A percentile compares a stretch with the other conserved stretches of the same genome.
Evolutionary conservation across 768 basidiomycete species (phyloP).

Genomic region (Daedaleopsis nitida): DNA sequence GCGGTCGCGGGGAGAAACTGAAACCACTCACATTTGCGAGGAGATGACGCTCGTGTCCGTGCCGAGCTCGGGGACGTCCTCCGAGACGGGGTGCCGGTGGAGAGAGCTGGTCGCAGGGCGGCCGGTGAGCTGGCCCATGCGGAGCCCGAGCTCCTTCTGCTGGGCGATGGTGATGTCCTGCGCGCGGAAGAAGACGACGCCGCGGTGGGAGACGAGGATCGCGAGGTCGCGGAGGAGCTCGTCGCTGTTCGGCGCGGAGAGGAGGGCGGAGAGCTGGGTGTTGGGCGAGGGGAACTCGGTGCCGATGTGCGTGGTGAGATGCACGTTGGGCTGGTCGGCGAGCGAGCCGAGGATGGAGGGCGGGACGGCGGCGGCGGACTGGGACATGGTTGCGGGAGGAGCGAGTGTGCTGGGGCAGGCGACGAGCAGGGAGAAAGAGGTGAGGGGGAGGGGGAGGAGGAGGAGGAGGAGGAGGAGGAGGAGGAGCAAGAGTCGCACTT

Average conservation of each 20-base stretch:
- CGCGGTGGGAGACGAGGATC: conserved; percentile 53
- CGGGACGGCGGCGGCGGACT: background rate
- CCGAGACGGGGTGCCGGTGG: conserved; percentile 60
- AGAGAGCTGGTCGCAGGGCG: conserved; percentile 49
- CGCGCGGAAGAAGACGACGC: conserved; percentile 65
- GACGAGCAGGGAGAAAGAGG: no score
- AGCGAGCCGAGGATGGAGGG: conserved; percentile 39
- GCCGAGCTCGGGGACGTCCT: conserved; percentile 49
- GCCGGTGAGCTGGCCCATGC: conserved; percentile 51
- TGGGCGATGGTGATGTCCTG: conserved; percentile 53
- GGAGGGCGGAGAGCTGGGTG: conserved; percentile 50
- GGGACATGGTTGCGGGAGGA: no score
- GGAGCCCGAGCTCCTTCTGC: conserved; percentile 51
- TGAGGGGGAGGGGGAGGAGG: no score
- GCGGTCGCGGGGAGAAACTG: background rate
- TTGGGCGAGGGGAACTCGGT: conserved; percentile 46
- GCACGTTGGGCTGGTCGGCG: conserved; percentile 30
- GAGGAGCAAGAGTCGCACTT: no score
- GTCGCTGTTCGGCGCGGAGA: conserved; percentile 48
- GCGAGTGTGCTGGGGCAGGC: no score
- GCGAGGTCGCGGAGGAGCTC: conserved; percentile 57
- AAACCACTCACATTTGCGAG: conserved; percentile 37
- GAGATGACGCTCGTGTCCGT: conserved; percentile 54
- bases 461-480: no score
- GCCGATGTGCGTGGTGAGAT: conserved; percentile 54